These are phyloP conservation scores for Excoecaria cochinchinensis DNA, from an alignment of 345 rosid genomes.

Conservation along the genomic window DNA sequence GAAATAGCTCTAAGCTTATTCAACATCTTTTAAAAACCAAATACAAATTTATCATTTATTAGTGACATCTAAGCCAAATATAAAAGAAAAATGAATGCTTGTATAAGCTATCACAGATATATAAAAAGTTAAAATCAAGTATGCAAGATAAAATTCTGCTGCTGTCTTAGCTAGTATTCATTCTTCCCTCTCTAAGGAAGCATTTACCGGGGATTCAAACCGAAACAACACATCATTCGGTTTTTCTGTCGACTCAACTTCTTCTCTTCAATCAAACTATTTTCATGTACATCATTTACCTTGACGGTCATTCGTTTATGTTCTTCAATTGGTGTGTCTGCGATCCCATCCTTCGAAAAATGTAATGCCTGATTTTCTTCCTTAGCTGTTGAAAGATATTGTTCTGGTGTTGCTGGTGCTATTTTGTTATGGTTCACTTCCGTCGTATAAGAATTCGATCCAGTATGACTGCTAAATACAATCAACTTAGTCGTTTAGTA, in stretches of 20 bases:
- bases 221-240: slow-evolving; percentile 42
- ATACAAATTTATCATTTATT: too few relatives aligned
- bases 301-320: slow-evolving; percentile 5
- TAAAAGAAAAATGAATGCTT: too few relatives aligned
- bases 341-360: slow-evolving; percentile 10
- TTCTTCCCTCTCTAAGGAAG: background rate
- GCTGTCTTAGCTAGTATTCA: background rate
- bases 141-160: background rate
- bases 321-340: slow-evolving; percentile 10
- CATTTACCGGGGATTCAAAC: slow-evolving; percentile 2
- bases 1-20: too few relatives aligned
- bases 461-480: slow-evolving; percentile 36
- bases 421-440: slow-evolving; percentile 60
- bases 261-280: slow-evolving; percentile 17
- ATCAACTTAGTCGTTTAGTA: background rate
- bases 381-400: slow-evolving; percentile 13
- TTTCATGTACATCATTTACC: slow-evolving; percentile 19
- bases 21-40: too few relatives aligned
- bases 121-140: background rate
- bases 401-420: slow-evolving; percentile 54
- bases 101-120: background rate
- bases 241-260: slow-evolving; percentile 15
- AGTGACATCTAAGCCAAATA: too few relatives aligned
- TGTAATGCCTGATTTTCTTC: slow-evolving; percentile 24
- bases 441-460: slow-evolving; percentile 43